Evolutionary conservation across 2,329 filamentous ascomycete species (phyloP).

Genomic region (Apiospora rasikravindrae): DNA sequence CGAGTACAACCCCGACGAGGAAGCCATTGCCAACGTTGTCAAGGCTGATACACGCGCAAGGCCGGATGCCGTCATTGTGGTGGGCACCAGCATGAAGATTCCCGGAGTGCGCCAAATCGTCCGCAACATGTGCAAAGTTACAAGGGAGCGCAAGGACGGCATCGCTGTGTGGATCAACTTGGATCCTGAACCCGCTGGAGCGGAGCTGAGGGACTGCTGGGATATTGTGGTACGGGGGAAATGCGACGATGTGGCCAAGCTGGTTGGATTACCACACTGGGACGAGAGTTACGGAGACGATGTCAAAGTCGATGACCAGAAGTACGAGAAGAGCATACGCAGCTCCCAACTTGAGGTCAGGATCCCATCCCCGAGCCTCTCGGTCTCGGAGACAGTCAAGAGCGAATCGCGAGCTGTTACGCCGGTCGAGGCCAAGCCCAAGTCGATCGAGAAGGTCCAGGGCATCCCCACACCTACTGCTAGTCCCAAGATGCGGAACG

Average conservation of each 20-base stretch:
- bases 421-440: slow-evolving; percentile 41
- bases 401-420: slow-evolving; percentile 32
- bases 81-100: slow-evolving; percentile 94
- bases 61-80: slow-evolving; percentile 91
- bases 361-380: slow-evolving; percentile 38
- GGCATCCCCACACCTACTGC: slow-evolving; percentile 63
- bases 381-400: slow-evolving; percentile 30
- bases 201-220: slow-evolving; percentile 91
- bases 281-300: slow-evolving; percentile 56
- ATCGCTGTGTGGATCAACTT: slow-evolving; percentile 95
- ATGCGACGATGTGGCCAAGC: slow-evolving; percentile 83
- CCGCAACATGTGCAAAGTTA: slow-evolving; percentile 86
- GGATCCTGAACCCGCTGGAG: slow-evolving; percentile 79
- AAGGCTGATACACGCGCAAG: slow-evolving; percentile 82
- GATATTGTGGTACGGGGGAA: slow-evolving; percentile 87
- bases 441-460: slow-evolving; percentile 48
- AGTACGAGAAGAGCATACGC: slow-evolving; percentile 46
- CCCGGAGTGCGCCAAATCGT: slow-evolving; percentile 89
- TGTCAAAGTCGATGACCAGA: slow-evolving; percentile 50
- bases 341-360: slow-evolving; percentile 49
- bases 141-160: slow-evolving; percentile 81
- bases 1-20: slow-evolving; percentile 94
- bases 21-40: slow-evolving; percentile 92
- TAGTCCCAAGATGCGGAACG: slow-evolving; percentile 55
- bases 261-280: slow-evolving; percentile 68